Conservation (phyloP, 306 rosid genomes). For the Herpetospermum pedunculosum region DNA sequence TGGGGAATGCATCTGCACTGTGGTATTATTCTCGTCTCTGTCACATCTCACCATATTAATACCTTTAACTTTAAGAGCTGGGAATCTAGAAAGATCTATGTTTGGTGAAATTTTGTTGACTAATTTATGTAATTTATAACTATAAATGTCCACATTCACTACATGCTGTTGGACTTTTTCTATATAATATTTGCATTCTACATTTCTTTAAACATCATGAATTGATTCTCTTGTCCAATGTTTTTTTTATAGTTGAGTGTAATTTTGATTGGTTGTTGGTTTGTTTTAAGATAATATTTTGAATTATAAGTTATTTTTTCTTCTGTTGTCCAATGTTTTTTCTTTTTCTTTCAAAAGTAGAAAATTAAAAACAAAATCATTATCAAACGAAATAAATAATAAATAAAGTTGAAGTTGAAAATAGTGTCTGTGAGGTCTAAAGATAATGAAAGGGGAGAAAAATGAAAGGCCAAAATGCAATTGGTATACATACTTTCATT, state of each 20-base stretch:
- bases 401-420: not conserved
- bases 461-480: not conserved
- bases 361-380: too few relatives aligned
- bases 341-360: too few relatives aligned
- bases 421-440: not conserved
- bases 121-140: not conserved
- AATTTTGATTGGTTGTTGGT: not conserved
- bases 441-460: not conserved
- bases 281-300: not conserved
- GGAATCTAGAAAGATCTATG: not conserved
- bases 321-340: not conserved
- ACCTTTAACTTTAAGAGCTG: not conserved
- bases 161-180: not conserved
- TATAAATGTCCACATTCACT: not conserved
- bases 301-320: not conserved
- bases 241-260: not conserved
- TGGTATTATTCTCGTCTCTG: not conserved
- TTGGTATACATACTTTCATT: not conserved
- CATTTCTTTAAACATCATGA: too few relatives aligned
- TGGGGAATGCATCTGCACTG: not conserved
- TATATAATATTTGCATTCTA: too few relatives aligned
- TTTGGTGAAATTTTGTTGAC: slow-evolving; percentile 3
- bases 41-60: not conserved
- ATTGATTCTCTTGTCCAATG: too few relatives aligned
- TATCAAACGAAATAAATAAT: too few relatives aligned